Evolutionary conservation across 2,329 filamentous ascomycete genomes (phyloP), one percentile per base, ranked within the genome.

Genomic region (Fusarium cyanostomum): DNA sequence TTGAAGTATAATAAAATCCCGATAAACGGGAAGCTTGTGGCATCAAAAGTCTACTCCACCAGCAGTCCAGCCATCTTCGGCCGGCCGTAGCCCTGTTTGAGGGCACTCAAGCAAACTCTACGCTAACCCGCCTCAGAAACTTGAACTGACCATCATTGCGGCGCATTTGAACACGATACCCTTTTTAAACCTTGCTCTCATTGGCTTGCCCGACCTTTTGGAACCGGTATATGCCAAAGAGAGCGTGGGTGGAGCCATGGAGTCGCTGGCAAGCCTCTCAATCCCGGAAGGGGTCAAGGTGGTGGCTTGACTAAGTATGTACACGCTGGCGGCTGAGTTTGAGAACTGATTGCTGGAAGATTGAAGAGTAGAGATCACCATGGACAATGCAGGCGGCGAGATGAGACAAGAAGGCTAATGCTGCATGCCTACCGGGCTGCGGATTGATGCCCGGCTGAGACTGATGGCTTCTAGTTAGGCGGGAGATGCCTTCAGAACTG

Each of bases 331-430:
- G 54, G 18, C 16, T 57, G 13, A 45, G 24, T 35, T 46, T 39
- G 24, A 39, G 33, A 53, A 8, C 33, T 35, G 30, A 34, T 38
- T 27, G 37, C 46, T 41, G 7, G 28, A 21, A 10, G 42, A n/a
- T 35, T 33, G 37, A 24, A 43, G 8, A 15, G 18, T 10, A 30
- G 8, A 11, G 15, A 38, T 28, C 18, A 56, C 12, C 11, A 15
- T 18, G 16, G 12, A n/a, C 13, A 15, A 15, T 15, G 7, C 12
- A 11, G 27, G n/a, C 8, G 26, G 21, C 33, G 62, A 13, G 28
- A 63, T 34, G 49, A 45, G 49, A 34, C 31, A 66, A 59, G 52
- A 63, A 46, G 13, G 45, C 49, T 56, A 66, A 42, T n/a, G 35
- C 15, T 50, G 42, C 28, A 39, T 48, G 31, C 10, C 21, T 10